phyloP scores from a whole-genome alignment of 208 protist species.

The Strigomonas galati region DNA sequence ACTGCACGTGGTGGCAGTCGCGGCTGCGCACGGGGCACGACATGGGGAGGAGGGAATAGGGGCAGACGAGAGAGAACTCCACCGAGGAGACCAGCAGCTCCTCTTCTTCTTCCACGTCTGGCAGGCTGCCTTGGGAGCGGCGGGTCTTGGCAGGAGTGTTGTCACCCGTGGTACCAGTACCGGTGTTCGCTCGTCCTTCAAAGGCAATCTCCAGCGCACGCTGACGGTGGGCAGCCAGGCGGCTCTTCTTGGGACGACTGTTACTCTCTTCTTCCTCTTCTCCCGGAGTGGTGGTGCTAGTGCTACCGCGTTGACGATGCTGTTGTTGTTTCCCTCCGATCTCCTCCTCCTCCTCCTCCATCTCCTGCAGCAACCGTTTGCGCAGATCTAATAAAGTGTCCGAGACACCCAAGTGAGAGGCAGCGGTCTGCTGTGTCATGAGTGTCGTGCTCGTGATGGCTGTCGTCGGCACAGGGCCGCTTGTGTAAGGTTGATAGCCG shows the following conservation, averaged over 20 bases:
- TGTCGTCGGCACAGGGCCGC: conserved; percentile 6
- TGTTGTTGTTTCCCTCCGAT: no score
- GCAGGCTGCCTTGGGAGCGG: not conserved
- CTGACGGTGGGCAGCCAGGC: conserved; percentile 33
- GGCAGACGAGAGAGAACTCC: conserved; percentile 83
- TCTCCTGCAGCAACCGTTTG: conserved; percentile 46
- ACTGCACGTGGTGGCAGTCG: conserved; percentile 83
- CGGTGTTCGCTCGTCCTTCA: conserved; percentile 23
- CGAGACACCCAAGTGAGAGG: conserved; percentile 16
- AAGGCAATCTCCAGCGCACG: conserved; percentile 64
- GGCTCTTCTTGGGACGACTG: not conserved
- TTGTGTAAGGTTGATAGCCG: no score
- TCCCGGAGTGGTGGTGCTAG: conserved; percentile 4
- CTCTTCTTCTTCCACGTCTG: conserved; percentile 23
- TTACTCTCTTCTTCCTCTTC: not conserved
- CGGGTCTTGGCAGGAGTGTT: not conserved
- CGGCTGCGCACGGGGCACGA: conserved; percentile 63
- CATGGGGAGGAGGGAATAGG: conserved; percentile 77
- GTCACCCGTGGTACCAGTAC: not conserved
- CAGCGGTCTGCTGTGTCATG: no score
- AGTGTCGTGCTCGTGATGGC: not conserved
- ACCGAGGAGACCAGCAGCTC: conserved; percentile 78
- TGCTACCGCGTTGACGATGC: no score
- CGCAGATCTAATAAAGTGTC: conserved; percentile 41
- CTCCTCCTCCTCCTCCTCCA: conserved; percentile 25